A percentile compares a stretch with the other conserved stretches of the same genome.
Conservation (phyloP, 2,329 filamentous ascomycete species). For the Fusarium agapanthi region DNA sequence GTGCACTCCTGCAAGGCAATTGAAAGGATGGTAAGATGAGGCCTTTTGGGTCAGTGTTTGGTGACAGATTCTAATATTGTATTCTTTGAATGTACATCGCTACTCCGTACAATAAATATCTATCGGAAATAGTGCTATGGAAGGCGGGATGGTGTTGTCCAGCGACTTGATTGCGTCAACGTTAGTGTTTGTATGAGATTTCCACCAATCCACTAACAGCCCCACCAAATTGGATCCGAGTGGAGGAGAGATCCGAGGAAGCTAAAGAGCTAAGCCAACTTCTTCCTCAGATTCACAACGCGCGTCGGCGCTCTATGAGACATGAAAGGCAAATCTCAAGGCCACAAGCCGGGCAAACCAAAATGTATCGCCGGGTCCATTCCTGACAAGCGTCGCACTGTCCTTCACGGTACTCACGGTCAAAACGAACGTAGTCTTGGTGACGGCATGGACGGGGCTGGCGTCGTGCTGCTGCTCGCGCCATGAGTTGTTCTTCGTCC, state of each 20-base stretch:
- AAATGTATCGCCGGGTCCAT: not conserved
- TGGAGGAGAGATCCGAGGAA: not conserved
- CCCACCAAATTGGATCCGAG: not conserved
- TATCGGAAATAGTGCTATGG: not conserved
- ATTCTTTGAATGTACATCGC: rapidly evolving
- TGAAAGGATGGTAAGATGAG: not conserved
- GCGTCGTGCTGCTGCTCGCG: not conserved
- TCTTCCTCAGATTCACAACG: too few relatives aligned
- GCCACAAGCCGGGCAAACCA: rapidly evolving
- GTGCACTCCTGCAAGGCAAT: not conserved
- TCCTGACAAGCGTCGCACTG: not conserved
- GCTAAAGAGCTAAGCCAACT: not conserved
- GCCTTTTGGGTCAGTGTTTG: not conserved
- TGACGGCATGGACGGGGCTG: not conserved
- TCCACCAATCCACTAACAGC: conserved; percentile 25
- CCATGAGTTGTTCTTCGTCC: not conserved
- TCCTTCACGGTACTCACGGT: rapidly evolving
- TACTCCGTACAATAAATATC: not conserved
- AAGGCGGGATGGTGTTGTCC: conserved; percentile 18
- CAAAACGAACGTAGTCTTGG: rapidly evolving
- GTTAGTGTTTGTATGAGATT: not conserved
- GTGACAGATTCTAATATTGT: rapidly evolving
- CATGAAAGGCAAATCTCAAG: not conserved
- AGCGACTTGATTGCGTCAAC: conserved; percentile 32
- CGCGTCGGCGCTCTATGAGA: not conserved